These are phyloP conservation scores for Pharnaceum exiguum DNA, from an alignment of 148 eudicot genomes.

Conservation along the genomic window DNA sequence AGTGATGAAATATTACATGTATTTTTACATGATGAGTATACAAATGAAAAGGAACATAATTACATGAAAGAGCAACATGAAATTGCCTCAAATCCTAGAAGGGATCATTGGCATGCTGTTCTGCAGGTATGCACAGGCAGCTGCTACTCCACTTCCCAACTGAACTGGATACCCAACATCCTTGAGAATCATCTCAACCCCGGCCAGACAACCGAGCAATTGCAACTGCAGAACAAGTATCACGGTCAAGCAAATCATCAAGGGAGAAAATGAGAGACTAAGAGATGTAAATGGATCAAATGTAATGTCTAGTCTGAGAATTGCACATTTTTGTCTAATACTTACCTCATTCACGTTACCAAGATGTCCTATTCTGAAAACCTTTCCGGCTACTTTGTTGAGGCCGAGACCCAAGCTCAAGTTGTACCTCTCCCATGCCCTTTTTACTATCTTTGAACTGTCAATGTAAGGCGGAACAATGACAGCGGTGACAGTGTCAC, in stretches of 20 bases:
- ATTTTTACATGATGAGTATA: constrained; percentile 18
- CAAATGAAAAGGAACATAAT: constrained; percentile 17
- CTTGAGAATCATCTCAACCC: constrained; percentile 97
- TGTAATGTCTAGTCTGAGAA: not conserved
- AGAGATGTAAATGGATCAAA: not conserved
- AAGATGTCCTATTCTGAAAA: constrained; percentile 98
- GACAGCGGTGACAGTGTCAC: constrained; percentile 96
- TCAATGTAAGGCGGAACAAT: constrained; percentile 78
- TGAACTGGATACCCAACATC: constrained; percentile 95
- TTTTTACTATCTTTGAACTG: constrained; percentile 65
- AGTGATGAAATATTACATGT: constrained; percentile 14
- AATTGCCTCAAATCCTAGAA: constrained; percentile 71
- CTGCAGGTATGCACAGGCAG: constrained; percentile 75
- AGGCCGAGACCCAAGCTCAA: constrained; percentile 94
- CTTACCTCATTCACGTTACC: constrained; percentile 87
- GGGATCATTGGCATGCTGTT: constrained; percentile 77
- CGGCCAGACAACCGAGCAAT: constrained; percentile 91
- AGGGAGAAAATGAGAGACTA: not conserved
- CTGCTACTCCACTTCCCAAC: constrained; percentile 92
- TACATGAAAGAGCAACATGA: constrained; percentile 15
- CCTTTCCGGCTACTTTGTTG: constrained; percentile 96
- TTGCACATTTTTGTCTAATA: not conserved
- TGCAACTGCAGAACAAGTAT: constrained; percentile 53
- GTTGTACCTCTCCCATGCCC: constrained; percentile 91
- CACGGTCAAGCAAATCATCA: not conserved